phyloP scores from a whole-genome alignment of 768 basidiomycete genomes.

The Coprinopsis strossmayeri region DNA sequence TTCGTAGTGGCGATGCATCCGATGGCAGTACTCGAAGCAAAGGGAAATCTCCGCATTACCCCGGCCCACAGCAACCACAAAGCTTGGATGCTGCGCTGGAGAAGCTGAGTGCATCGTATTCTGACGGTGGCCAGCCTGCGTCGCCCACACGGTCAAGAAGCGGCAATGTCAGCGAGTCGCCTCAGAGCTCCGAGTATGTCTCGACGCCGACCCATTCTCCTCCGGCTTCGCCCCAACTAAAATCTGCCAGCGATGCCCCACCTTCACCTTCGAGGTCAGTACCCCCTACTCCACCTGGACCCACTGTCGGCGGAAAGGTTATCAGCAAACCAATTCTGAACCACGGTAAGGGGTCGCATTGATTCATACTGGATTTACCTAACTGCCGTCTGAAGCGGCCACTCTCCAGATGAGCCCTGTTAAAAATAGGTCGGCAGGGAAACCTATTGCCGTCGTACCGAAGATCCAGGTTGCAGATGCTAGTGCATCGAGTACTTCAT shows the following conservation, averaged over 20 bases:
- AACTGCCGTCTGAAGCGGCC: slow-evolving; percentile 37
- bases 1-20: slow-evolving; percentile 18
- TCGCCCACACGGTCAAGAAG: slow-evolving; percentile 11
- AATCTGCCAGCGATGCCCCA: slow-evolving; percentile 19
- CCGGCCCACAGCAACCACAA: slow-evolving; percentile 55
- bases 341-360: slow-evolving; percentile 40
- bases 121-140: slow-evolving; percentile 31
- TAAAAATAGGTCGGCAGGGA: slow-evolving; percentile 52
- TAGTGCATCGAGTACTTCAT: slow-evolving; percentile 31
- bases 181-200: not conserved
- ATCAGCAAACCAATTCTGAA: slow-evolving; percentile 70
- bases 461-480: slow-evolving; percentile 21
- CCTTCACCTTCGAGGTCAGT: slow-evolving; percentile 41
- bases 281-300: slow-evolving; percentile 31
- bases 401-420: slow-evolving; percentile 72
- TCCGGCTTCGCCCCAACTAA: slow-evolving; percentile 1
- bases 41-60: slow-evolving; percentile 48
- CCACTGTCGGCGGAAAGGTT: slow-evolving; percentile 51
- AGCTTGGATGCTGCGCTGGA: slow-evolving; percentile 70
- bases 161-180: slow-evolving; percentile 5
- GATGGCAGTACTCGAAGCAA: slow-evolving; percentile 40
- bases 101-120: slow-evolving; percentile 43
- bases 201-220: slow-evolving; percentile 5
- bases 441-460: slow-evolving; percentile 55
- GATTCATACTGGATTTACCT: slow-evolving; percentile 8